phyloP scores from a whole-genome alignment of 352 stramenopile species.

The Thalassiosira mediterranea region DNA sequence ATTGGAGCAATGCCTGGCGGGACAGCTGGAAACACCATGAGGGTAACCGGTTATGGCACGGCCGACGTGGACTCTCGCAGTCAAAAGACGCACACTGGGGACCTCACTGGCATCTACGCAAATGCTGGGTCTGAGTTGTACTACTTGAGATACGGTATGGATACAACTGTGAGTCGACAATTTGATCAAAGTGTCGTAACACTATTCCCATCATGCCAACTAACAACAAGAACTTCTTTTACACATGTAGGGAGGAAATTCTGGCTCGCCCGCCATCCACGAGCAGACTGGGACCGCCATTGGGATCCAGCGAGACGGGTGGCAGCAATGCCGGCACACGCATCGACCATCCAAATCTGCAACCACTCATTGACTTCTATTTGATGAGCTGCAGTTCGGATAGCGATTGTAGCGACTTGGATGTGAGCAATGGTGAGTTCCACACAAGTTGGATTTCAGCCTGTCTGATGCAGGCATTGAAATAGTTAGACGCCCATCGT shows the following conservation, averaged over 20 bases:
- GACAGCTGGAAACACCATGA: constrained; percentile 15
- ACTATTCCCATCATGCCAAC: too few species aligned
- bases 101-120: neutral
- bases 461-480: too few species aligned
- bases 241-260: constrained; percentile 26
- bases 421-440: constrained; percentile 10
- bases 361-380: neutral
- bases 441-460: too few species aligned
- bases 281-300: constrained; percentile 12
- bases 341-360: constrained; percentile 6
- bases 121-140: too few species aligned
- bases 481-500: too few species aligned
- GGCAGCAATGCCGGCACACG: constrained; percentile 4
- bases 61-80: neutral
- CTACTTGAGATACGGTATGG: neutral
- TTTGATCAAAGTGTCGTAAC: neutral
- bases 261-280: constrained; percentile 10
- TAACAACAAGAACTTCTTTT: too few species aligned
- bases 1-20: neutral
- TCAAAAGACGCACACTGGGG: constrained; percentile 2
- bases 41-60: constrained; percentile 16
- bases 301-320: constrained; percentile 7
- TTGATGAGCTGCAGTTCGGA: neutral
- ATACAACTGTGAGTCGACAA: constrained; percentile 5
- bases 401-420: constrained; percentile 12